Evolutionary conservation across 768 basidiomycete genomes (phyloP), one percentile per base, ranked within the genome.

Genomic region (Mycena indigotica): DNA sequence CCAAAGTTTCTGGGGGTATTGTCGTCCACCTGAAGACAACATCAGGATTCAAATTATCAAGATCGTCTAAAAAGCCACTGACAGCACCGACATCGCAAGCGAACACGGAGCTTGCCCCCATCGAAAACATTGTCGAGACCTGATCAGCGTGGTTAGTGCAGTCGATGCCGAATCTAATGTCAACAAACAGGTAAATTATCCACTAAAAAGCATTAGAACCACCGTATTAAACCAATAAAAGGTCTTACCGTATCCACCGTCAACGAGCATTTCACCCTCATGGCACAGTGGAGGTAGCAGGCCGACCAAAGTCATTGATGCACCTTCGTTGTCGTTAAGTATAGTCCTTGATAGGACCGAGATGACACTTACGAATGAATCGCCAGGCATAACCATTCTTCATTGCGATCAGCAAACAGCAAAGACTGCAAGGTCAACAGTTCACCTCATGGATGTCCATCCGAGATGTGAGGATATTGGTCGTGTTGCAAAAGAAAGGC

Each of bases 221-320:
- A n/a, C n/a, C n/a, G n/a, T n/a, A n/a, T n/a, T n/a, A n/a, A 23
- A 50, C 53, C 35, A 35, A 24, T 15, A 21, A 48, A 32, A 15
- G 16, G 76, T 23, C 46, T 71, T 69, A 94, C 91, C 80, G 68
- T 94, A 94, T 41, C 91, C 91, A 30, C 91, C 92, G 65, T 95
- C 94, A 5, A 95, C 94, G 16, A 96, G 77, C 79, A 96, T 86
- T 65, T 87, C 88, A 2, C 97, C 97, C 62, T 95, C 89, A 66
- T 98, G 95, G 62, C 93, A 96, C 8, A 99, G 73, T 0, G 97
- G 97, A 3, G 97, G 97, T 4, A 99, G 77, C 46, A 99, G 79
- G 64, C 97, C 97, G 46, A 95, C 95, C 63, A 99, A 74, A 1
- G 95, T 93, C 97, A 99, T 99, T 1, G 95, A 98, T 17, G 95